Evolutionary conservation across 2,329 filamentous ascomycete genomes (phyloP), one percentile per base, ranked within the genome.

Genomic region (Talaromyces funiculosus): DNA sequence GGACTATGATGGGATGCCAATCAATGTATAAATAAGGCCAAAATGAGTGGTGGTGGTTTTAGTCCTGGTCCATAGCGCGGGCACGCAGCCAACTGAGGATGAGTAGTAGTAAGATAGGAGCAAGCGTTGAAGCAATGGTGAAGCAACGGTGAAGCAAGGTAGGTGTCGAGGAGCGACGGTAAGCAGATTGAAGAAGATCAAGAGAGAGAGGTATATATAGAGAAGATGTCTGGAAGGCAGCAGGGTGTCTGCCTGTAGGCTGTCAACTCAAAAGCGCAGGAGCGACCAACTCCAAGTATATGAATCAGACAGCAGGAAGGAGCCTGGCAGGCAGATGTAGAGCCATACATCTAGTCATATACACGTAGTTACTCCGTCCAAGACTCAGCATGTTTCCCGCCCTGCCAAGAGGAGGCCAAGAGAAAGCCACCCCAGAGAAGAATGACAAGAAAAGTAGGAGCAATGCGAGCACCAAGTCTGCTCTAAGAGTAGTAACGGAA

Each of bases 401-500:
- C 43, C 53, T 61, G 59, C 59, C 59, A 61, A 61, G 59, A 57
- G 33, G 24, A n/a, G 26, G 59, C 59, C 59, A 61, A 61, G 59
- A 53, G 24, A 31, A 14, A 37, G 40, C 29, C 57, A 53, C 26
- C 42, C 20, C 38, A 42, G 57, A 56, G 53, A 60, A 35, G 59
- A 61, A 61, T 61, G 59, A 51, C 57, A 37, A 29, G 20, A 40
- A 54, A 54, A n/a, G n/a, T 9, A 53, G 49, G 22, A 31, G 16
- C 6, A 38, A 26, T 29, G 51, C 51, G 14, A 54, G 33, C 10
- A 29, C 43, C 35, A 37, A 53, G 22, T 29, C n/a, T 18, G 18
- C 47, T 33, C 3, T 20, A 12, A 35, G 42, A 45, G 42, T 45
- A 24, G 42, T 16, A 24, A 24, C 42, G 16, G 24, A 8, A 18